Base-by-base conservation (phyloP, 1,284 basidiomycete species). In the Apiotrichum gracile region DNA sequence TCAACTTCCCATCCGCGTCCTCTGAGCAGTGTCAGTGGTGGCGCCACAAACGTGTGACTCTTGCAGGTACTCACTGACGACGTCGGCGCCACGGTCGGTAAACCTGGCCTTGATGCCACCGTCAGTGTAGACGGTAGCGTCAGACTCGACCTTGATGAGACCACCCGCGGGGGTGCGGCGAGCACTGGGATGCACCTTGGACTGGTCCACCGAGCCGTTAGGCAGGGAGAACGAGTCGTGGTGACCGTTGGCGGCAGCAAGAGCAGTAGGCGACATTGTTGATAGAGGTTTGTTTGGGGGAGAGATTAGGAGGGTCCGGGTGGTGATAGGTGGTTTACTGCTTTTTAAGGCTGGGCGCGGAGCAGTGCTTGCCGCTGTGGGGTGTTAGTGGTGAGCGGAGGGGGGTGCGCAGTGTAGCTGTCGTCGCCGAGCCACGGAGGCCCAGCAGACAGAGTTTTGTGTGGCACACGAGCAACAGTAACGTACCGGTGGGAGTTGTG, bases 141-240 rank as follows among this genome's bases (percentile, higher is more conserved):
- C 85, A 51, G 86, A 86, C 73, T 91, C 85, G 66, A 96, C 89
- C 62, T 84, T 82, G 78, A 97, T 83, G 49, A 75, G 58, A 24
- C 74, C 73, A 31, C 74, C 75, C 48, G 68, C 69, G 43, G 85
- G 80, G 65, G 85, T 83, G 70, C 90, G 85, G 54, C 79, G 85
- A 42, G 91, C 85, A 55, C 88, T 93, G 51, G 91, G 88, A 74
- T 96, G 91, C 66, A 92, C 78, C 73, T 96, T 91, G 42, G 62
- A 58, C 40, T 67, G 62, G 53, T 62, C 56, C n/a, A 82, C 80
- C 61, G 82, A 82, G 75, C 78, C 83, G 73, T 81, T 82, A 58
- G 84, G 84, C 62, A 80, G 79, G 64, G 77, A 51, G 57, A 72
- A 70, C 52, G 69, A 70, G 65, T 72, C 68, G 62, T 68, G 62